These are phyloP conservation scores for Daldinia childiae DNA, from an alignment of 495 filamentous ascomycete species.

Conservation along the genomic window DNA sequence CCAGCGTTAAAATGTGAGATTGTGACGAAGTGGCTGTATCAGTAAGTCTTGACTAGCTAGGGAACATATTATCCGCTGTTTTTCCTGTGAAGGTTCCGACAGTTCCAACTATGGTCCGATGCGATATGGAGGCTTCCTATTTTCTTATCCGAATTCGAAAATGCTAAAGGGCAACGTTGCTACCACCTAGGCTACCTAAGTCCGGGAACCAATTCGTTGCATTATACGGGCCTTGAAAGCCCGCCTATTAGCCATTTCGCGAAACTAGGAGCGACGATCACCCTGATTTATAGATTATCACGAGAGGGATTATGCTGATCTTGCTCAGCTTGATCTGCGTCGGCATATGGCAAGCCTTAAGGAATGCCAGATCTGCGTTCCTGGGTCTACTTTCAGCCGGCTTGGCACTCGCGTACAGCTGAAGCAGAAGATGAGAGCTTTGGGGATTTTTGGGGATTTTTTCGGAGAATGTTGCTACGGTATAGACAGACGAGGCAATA, in stretches of 20 bases:
- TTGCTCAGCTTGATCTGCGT: constrained; percentile 25
- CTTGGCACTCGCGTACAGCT: constrained; percentile 32
- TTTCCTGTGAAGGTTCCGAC: neutral
- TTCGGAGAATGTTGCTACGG: neutral
- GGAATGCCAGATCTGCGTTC: constrained; percentile 11
- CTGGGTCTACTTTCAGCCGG: constrained; percentile 35
- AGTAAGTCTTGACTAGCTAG: neutral
- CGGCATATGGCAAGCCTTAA: constrained; percentile 28
- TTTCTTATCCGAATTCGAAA: neutral
- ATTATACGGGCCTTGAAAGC: constrained; percentile 19
- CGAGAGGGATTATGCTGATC: constrained; percentile 23
- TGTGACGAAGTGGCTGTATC: neutral
- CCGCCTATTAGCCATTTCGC: constrained; percentile 25
- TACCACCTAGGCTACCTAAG: constrained; percentile 9
- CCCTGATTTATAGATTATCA: constrained; percentile 27
- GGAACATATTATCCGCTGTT: neutral
- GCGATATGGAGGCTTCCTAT: neutral
- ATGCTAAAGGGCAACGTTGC: constrained; percentile 24
- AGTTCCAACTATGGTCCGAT: neutral
- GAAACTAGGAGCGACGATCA: constrained; percentile 25
- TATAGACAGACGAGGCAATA: neutral
- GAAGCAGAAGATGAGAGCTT: constrained; percentile 17
- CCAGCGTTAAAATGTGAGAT: neutral
- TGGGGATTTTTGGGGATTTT: neutral
- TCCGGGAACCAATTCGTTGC: constrained; percentile 14